Conservation (phyloP, 441 rosid species). For the Gossypium gossypioides region DNA sequence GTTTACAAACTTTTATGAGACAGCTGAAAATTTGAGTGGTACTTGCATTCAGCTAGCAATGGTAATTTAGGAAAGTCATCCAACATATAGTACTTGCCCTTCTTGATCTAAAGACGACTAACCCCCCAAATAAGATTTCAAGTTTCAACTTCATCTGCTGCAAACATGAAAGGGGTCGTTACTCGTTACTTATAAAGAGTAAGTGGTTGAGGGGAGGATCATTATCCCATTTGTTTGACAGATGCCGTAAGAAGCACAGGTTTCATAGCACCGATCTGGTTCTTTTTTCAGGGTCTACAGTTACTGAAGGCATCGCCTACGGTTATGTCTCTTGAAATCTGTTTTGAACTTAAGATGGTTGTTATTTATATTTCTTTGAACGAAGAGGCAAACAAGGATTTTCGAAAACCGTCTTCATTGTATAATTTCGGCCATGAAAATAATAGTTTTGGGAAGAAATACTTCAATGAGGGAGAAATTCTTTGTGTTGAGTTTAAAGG, state of each 20-base stretch:
- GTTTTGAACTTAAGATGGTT: no score
- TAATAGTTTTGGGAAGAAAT: background rate
- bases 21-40: background rate
- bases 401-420: background rate
- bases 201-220: background rate
- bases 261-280: background rate
- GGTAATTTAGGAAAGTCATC: background rate
- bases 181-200: no score
- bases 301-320: background rate
- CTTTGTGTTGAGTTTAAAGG: background rate
- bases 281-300: no score
- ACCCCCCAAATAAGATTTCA: no score
- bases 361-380: background rate
- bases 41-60: slow-evolving; percentile 5
- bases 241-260: background rate
- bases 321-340: no score
- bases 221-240: background rate
- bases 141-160: background rate
- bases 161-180: no score
- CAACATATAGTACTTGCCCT: background rate
- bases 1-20: slow-evolving; percentile 17
- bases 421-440: no score
- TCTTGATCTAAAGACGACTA: background rate
- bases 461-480: background rate
- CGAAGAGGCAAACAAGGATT: background rate